Conservation (phyloP, 108 stramenopile species). For the Skeletonema grethae region DNA sequence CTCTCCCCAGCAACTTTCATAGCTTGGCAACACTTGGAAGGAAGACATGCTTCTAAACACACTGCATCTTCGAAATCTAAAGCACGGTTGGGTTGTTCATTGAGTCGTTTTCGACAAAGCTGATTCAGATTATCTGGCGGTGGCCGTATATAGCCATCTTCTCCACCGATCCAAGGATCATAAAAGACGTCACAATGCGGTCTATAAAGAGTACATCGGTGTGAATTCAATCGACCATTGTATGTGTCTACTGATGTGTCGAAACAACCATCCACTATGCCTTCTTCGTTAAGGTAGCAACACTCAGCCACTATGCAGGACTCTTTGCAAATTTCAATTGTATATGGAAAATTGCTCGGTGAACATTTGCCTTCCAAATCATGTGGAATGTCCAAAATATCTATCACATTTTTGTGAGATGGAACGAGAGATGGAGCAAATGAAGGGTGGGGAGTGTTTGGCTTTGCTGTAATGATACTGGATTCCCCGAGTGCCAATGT, state of each 20-base stretch:
- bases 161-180: not conserved
- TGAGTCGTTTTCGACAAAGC: not conserved
- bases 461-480: not conserved
- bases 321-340: not conserved
- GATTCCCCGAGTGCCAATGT: not conserved
- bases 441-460: not conserved
- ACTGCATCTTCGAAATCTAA: not conserved
- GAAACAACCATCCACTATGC: not conserved
- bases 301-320: not conserved
- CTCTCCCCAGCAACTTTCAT: constrained; percentile 5
- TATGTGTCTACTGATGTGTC: not conserved
- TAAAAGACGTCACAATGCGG: constrained; percentile 1
- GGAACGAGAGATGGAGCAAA: not conserved
- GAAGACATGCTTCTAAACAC: not conserved
- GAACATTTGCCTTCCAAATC: constrained; percentile 5
- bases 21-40: constrained; percentile 4
- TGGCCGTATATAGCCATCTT: constrained; percentile 1
- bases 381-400: not conserved
- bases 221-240: not conserved
- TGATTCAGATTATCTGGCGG: not conserved
- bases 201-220: not conserved
- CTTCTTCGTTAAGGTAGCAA: not conserved
- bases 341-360: constrained; percentile 4
- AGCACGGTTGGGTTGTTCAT: not conserved
- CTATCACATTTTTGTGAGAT: not conserved